Conservation (phyloP, 75 land plant genomes). For the Gnetum montanum region DNA sequence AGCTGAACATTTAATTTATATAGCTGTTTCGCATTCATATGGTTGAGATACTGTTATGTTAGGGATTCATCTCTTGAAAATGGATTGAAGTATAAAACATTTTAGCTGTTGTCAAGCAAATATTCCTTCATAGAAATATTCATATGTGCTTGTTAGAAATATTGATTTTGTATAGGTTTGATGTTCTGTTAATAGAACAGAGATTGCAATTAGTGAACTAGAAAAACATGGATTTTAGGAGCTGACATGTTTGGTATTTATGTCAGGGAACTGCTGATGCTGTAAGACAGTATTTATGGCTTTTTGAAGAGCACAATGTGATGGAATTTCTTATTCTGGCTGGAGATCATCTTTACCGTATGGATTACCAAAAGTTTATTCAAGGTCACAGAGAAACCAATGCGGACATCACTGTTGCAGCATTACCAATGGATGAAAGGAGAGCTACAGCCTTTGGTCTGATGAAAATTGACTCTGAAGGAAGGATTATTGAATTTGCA, state of each 20-base stretch:
- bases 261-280: constrained; percentile 97
- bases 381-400: constrained; percentile 95
- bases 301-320: constrained; percentile 92
- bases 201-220: no score
- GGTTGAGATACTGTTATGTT: no score
- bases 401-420: constrained; percentile 96
- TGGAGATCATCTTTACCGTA: constrained; percentile 94
- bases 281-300: constrained; percentile 96
- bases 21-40: not conserved
- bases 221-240: no score
- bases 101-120: no score
- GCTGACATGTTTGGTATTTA: no score
- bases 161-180: no score
- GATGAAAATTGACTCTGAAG: constrained; percentile 97
- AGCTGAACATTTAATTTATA: not conserved
- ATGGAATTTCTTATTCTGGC: constrained; percentile 90
- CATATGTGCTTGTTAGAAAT: constrained; percentile 1
- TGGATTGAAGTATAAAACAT: no score
- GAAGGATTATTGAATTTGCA: constrained; percentile 89
- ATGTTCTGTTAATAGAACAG: no score
- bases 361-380: constrained; percentile 96
- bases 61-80: no score
- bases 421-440: constrained; percentile 96
- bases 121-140: no score
- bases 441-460: constrained; percentile 97